Conservation (phyloP, 305 asterid genomes). For the Solanum hybrid region DNA sequence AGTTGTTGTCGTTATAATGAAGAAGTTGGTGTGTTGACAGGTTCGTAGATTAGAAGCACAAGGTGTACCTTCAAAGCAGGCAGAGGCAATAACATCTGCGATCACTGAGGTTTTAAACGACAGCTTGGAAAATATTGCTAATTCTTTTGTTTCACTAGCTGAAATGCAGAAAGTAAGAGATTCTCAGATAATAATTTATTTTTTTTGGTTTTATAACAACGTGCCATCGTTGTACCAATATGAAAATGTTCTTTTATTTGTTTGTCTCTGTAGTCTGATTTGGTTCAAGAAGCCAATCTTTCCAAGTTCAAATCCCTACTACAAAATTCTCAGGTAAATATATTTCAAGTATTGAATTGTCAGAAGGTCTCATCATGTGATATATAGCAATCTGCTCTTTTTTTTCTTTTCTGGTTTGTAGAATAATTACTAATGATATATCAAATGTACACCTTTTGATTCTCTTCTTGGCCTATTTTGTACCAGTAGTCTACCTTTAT, state of each 20-base stretch:
- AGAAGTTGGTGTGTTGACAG: constrained; percentile 15
- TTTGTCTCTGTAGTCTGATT: constrained; percentile 18
- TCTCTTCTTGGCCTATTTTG: background rate
- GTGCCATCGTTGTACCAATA: background rate
- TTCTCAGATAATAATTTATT: background rate
- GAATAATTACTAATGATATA: background rate
- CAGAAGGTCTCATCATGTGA: background rate
- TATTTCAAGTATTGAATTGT: background rate
- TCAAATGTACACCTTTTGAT: background rate
- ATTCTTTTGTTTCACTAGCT: constrained; percentile 31
- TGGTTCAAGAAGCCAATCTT: constrained; percentile 38
- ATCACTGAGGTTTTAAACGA: constrained; percentile 43
- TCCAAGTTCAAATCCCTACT: constrained; percentile 42
- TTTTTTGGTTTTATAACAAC: background rate
- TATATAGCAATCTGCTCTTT: background rate
- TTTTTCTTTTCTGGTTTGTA: background rate
- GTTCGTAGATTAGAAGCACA: constrained; percentile 52
- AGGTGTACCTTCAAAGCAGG: constrained; percentile 48
- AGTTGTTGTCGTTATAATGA: background rate
- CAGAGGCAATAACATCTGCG: constrained; percentile 58
- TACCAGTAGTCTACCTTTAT: background rate
- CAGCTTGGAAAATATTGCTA: constrained; percentile 43
- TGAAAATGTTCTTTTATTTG: background rate
- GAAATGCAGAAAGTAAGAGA: constrained; percentile 55
- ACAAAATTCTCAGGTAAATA: constrained; percentile 45